Conservation (phyloP, 23 red algal species). For the Agarophyton chilense region DNA sequence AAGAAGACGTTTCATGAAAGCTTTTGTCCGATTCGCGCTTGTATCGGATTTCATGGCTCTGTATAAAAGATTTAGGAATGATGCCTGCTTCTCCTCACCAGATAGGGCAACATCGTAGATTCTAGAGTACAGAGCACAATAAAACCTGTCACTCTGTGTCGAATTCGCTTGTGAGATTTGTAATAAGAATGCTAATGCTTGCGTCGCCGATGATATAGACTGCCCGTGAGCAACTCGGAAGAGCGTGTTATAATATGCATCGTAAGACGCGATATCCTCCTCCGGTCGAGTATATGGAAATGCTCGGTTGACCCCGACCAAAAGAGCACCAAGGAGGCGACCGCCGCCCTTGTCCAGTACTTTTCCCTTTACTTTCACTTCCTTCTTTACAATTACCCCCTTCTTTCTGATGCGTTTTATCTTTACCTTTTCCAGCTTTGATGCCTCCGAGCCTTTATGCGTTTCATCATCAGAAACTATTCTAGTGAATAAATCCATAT, state of each 20-base stretch:
- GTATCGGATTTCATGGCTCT: conserved; percentile 71
- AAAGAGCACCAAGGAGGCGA: conserved; percentile 67
- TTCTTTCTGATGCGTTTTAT: conserved; percentile 36
- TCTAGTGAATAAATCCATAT: conserved; percentile 75
- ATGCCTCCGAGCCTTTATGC: neutral
- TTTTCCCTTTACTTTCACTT: conserved; percentile 28
- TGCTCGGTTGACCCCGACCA: conserved; percentile 74
- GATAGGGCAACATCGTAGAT: conserved; percentile 35
- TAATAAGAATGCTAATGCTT: conserved; percentile 74
- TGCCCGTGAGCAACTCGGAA: conserved; percentile 70
- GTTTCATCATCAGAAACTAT: conserved; percentile 4
- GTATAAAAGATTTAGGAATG: conserved; percentile 70
- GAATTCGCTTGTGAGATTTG: conserved; percentile 55
- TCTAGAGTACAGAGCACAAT: conserved; percentile 77
- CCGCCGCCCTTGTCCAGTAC: conserved; percentile 30
- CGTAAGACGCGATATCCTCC: conserved; percentile 34
- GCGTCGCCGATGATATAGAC: conserved; percentile 54
- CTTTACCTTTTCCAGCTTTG: conserved; percentile 17
- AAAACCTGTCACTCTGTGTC: conserved; percentile 67
- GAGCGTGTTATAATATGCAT: conserved; percentile 68
- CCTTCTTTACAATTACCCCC: neutral
- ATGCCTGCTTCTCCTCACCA: conserved; percentile 45
- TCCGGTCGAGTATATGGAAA: conserved; percentile 72
- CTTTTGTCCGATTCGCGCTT: conserved; percentile 62
- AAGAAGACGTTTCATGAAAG: conserved; percentile 86